A percentile compares a stretch with the other conserved stretches of the same genome.
Conservation (phyloP, 148 eudicot species). For the Diospyros lotus region DNA sequence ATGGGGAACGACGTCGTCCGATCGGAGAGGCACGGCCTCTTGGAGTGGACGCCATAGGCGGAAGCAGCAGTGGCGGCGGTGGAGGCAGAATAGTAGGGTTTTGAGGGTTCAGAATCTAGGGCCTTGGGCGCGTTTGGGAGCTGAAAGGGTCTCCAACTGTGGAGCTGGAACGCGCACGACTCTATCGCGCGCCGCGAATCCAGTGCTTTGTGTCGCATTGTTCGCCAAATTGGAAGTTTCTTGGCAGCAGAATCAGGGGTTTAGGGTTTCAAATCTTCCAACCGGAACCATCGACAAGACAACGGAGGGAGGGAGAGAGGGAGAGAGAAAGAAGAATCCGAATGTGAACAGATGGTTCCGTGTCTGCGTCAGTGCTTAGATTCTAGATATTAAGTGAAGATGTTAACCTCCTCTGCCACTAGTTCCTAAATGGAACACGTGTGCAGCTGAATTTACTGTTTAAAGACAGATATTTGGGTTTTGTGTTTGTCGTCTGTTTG, state of each 20-base stretch:
- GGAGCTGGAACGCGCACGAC: constrained; percentile 58
- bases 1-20: constrained; percentile 58
- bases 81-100: constrained; percentile 20
- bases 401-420: too few relatives aligned
- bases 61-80: constrained; percentile 7
- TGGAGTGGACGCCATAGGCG: constrained; percentile 21
- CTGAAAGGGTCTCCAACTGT: constrained; percentile 65
- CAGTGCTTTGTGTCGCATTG: constrained; percentile 44
- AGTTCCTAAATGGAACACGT: too few relatives aligned
- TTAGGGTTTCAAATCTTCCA: not conserved
- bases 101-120: constrained; percentile 21
- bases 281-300: not conserved
- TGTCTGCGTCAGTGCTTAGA: too few relatives aligned
- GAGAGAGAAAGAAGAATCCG: too few relatives aligned
- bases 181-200: constrained; percentile 54
- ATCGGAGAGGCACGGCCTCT: constrained; percentile 73
- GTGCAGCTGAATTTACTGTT: too few relatives aligned
- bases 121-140: constrained; percentile 27
- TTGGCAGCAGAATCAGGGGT: not conserved
- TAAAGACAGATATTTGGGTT: too few relatives aligned
- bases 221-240: not conserved
- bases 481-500: too few relatives aligned
- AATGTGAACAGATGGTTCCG: too few relatives aligned
- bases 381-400: too few relatives aligned
- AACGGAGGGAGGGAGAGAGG: not conserved